phyloP scores from a whole-genome alignment of 352 stramenopile species.

The Pythium rishiriense region DNA sequence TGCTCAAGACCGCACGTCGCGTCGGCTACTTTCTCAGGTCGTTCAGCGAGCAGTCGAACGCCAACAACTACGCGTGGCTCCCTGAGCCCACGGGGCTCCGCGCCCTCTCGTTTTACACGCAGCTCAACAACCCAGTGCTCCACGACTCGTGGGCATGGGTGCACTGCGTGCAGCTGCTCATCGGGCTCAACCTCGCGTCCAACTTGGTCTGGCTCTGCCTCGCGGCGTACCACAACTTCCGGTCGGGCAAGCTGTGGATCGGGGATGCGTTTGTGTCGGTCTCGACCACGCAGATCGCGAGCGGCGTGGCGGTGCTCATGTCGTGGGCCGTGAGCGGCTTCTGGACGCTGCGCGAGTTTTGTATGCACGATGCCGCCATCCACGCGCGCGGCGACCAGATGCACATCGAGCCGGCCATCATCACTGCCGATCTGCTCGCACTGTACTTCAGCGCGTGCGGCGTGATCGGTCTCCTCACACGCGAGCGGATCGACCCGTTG shows the following conservation, averaged over 20 bases:
- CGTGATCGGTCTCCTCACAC: conserved; percentile 32
- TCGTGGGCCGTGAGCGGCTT: conserved; percentile 43
- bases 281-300: conserved; percentile 29
- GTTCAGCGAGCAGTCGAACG: conserved; percentile 21
- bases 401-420: not conserved
- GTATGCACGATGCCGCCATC: conserved; percentile 24
- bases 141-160: conserved; percentile 53
- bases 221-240: conserved; percentile 32
- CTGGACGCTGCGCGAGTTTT: conserved; percentile 44
- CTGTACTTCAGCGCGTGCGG: conserved; percentile 38
- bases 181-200: conserved; percentile 27
- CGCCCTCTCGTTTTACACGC: conserved; percentile 2
- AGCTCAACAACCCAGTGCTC: conserved; percentile 30
- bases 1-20: conserved; percentile 6
- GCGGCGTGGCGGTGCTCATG: conserved; percentile 36
- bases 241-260: conserved; percentile 6
- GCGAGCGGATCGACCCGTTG: conserved; percentile 33
- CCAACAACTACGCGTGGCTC: conserved; percentile 16
- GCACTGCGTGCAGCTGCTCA: conserved; percentile 45
- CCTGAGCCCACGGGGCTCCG: not conserved
- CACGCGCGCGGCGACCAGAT: not conserved
- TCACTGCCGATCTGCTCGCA: conserved; percentile 32
- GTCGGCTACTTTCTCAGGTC: conserved; percentile 15
- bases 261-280: conserved; percentile 10
- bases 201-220: conserved; percentile 6